Evolutionary conservation across 768 basidiomycete genomes (phyloP), one percentile per base, ranked within the genome.

Genomic region (Tricholoma sp.): DNA sequence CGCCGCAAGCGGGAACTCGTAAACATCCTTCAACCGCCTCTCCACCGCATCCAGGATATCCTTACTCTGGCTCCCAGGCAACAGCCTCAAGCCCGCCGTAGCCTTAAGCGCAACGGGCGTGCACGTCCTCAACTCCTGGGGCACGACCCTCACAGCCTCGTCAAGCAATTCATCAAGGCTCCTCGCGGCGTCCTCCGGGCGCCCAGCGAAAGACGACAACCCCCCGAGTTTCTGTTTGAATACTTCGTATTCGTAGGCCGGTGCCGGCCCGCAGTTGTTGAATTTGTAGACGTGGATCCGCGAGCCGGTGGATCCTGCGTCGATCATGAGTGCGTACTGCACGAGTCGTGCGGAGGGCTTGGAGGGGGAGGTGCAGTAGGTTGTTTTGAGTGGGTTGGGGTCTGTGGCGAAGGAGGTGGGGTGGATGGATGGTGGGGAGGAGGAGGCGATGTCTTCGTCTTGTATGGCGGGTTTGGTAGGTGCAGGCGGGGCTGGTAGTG

Each of bases 251-350:
- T 98, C 96, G 72, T 90, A 91, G 19, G 76, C 67, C 1, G 94
- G 85, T 0, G 88, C 83, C 0, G 86, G 70, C 0, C 78, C 77
- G 75, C 94, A 94, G 76, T 94, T 86, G 80, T 96, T 81, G 83
- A 98, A 98, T 69, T 97, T 98, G 86, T 98, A 99, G 31, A 98
- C 81, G 79, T 99, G 97, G 66, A 98, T 94, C 16, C 97, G 84
- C 0, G 95, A 97, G 18, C 96, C 97, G 0, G 94, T 97, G 16
- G 95, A 98, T 21, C 97, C 97, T 0, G 97, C 96, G 71, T 99
- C 97, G 74, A 98, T 91, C 86, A 98, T 97, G 65, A 98, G 82
- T 0, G 93, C 94, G 71, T 91, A 99, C 69, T 94, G 92, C 11
- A 96, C 88, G 57, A 96, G 76, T 0, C 81, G 79, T 50, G 76